A percentile compares a stretch with the other conserved stretches of the same genome.
Conservation (phyloP, 371 early-diverging fungal species). For the Actinomortierella wolfii region DNA sequence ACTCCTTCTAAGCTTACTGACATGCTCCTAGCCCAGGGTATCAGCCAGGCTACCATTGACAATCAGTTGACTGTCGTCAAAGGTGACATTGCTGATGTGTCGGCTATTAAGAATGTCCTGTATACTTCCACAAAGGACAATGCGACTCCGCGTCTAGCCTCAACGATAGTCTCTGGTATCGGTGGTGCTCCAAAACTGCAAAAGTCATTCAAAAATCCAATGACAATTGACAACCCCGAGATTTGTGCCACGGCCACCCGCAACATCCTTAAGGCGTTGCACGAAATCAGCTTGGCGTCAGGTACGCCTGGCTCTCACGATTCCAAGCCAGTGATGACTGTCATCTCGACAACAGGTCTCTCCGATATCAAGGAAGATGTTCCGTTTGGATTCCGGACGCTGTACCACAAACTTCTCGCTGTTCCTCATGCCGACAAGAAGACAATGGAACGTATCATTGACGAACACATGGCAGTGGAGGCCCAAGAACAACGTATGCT, state of each 20-base stretch:
- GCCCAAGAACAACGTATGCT: conserved; percentile 1
- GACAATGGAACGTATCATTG: conserved; percentile 21
- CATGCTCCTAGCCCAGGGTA: conserved; percentile 30
- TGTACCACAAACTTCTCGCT: conserved; percentile 20
- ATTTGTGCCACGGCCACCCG: conserved; percentile 24
- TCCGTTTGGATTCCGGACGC: conserved; percentile 19
- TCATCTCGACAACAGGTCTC: conserved; percentile 29
- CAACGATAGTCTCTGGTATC: conserved; percentile 35
- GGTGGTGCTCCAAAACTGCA: conserved; percentile 22
- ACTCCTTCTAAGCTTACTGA: conserved; percentile 29
- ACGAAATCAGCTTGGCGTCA: conserved; percentile 11
- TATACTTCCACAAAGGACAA: too few species aligned
- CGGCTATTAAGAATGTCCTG: conserved; percentile 20
- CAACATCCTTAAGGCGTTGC: conserved; percentile 23
- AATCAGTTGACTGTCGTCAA: conserved; percentile 27
- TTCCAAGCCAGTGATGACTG: conserved; percentile 22
- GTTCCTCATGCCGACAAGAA: conserved; percentile 40
- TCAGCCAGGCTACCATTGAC: conserved; percentile 19
- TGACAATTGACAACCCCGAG: conserved; percentile 23
- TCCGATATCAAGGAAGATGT: conserved; percentile 27
- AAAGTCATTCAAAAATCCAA: conserved; percentile 7
- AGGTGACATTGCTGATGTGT: conserved; percentile 16
- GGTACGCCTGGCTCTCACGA: background rate
- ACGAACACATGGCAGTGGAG: conserved; percentile 1
- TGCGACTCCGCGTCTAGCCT: conserved; percentile 9